phyloP scores from a whole-genome alignment of 345 rosid genomes.

The Gossypium longicalyx region DNA sequence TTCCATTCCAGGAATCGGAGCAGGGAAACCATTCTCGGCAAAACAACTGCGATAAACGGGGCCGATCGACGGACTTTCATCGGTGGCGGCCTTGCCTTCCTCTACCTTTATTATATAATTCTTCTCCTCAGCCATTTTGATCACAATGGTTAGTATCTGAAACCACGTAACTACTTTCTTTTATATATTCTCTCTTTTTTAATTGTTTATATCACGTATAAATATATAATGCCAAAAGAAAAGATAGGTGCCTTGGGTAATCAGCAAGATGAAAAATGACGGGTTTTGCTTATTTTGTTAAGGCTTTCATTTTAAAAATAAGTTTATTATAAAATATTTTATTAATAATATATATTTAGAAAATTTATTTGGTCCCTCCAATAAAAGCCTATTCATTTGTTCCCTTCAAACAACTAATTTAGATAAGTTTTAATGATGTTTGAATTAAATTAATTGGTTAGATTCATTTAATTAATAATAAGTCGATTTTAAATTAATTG shows the following conservation, averaged over 20 bases:
- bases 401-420: fast-evolving
- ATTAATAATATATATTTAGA: too few species aligned
- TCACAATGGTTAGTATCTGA: not conserved
- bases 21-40: conserved; percentile 34
- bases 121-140: not conserved
- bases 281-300: not conserved
- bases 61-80: not conserved
- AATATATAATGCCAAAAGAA: not conserved
- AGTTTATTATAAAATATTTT: too few species aligned
- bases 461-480: too few species aligned
- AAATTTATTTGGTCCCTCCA: too few species aligned
- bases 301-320: too few species aligned
- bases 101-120: not conserved
- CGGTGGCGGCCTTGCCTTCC: not conserved
- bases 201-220: not conserved
- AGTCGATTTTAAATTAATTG: fast-evolving
- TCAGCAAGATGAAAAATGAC: not conserved
- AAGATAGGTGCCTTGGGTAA: not conserved
- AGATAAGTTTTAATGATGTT: fast-evolving
- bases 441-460: fast-evolving
- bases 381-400: too few species aligned
- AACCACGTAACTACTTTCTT: not conserved
- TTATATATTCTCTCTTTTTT: not conserved
- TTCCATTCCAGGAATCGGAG: conserved; percentile 2
- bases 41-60: conserved; percentile 29